These are phyloP conservation scores for Mortierella sp. DNA, from an alignment of 371 early-diverging fungal species.

Conservation along the genomic window DNA sequence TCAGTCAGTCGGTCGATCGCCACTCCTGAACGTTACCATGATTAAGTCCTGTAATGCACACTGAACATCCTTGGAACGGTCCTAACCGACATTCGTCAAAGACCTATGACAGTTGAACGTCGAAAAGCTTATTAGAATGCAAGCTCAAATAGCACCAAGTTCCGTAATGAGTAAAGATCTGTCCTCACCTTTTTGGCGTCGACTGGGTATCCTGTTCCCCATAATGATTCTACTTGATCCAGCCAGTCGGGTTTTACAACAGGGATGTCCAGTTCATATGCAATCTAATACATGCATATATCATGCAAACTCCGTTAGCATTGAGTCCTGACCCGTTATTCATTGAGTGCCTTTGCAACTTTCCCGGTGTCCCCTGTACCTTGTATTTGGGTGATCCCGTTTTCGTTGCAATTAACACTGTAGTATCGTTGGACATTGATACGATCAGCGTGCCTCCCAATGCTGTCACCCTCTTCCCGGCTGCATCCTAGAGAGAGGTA, in stretches of 20 bases:
- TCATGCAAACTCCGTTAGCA: not conserved
- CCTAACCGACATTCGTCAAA: slow-evolving; percentile 18
- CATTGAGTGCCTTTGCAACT: no score
- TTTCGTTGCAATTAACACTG: not conserved
- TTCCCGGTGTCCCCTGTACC: not conserved
- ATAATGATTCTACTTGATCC: slow-evolving; percentile 7
- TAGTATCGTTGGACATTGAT: not conserved
- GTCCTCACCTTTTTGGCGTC: slow-evolving; percentile 21
- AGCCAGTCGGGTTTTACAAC: slow-evolving; percentile 26
- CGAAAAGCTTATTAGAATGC: no score
- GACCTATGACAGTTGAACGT: slow-evolving; percentile 8
- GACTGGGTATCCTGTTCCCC: slow-evolving; percentile 15
- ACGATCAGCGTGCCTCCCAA: not conserved
- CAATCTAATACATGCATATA: slow-evolving; percentile 11
- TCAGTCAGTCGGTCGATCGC: not conserved
- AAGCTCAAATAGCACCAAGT: no score
- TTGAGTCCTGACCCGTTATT: not conserved
- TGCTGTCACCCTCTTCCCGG: not conserved
- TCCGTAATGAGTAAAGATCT: not conserved
- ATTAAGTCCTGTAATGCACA: slow-evolving; percentile 44
- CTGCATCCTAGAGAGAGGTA: not conserved
- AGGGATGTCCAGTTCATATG: slow-evolving; percentile 20
- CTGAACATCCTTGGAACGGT: slow-evolving; percentile 35
- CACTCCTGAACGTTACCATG: not conserved
- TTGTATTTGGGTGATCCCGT: not conserved